phyloP scores from a whole-genome alignment of 805 yeast genomes.

The Teunomyces lycoperdinae region DNA sequence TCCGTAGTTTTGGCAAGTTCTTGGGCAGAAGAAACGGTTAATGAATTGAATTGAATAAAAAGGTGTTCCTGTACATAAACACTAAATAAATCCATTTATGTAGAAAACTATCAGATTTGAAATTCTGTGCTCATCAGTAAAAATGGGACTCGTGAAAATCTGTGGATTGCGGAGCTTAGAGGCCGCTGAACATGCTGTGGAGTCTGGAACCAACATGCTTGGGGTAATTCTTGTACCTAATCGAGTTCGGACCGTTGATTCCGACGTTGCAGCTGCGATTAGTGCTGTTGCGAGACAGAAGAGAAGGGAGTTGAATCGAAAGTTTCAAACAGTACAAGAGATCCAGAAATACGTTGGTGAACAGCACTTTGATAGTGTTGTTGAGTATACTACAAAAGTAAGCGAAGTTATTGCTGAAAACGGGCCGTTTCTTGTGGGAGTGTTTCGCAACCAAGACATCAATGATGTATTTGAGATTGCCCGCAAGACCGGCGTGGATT shows the following conservation, averaged over 20 bases:
- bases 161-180: conserved; percentile 75
- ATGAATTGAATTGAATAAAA: neutral
- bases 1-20: conserved; percentile 59
- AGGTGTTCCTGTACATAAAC: neutral
- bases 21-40: conserved; percentile 32
- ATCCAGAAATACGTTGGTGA: conserved; percentile 12
- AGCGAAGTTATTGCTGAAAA: conserved; percentile 25
- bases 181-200: conserved; percentile 70
- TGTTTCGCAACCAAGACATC: conserved; percentile 76
- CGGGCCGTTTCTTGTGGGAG: conserved; percentile 84
- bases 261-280: conserved; percentile 26
- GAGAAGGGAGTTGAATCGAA: conserved; percentile 14
- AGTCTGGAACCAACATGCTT: conserved; percentile 67
- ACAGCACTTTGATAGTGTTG: conserved; percentile 10
- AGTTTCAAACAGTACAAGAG: conserved; percentile 19
- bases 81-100: neutral
- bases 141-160: conserved; percentile 49
- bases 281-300: conserved; percentile 24
- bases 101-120: neutral
- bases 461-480: conserved; percentile 53
- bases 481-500: conserved; percentile 54
- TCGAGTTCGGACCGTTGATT: conserved; percentile 63
- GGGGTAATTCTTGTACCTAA: conserved; percentile 89
- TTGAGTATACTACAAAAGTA: conserved; percentile 32
- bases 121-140: neutral